Evolutionary conservation across 176 grass and related monocot species (phyloP).

Genomic region (Oryza coarctata): DNA sequence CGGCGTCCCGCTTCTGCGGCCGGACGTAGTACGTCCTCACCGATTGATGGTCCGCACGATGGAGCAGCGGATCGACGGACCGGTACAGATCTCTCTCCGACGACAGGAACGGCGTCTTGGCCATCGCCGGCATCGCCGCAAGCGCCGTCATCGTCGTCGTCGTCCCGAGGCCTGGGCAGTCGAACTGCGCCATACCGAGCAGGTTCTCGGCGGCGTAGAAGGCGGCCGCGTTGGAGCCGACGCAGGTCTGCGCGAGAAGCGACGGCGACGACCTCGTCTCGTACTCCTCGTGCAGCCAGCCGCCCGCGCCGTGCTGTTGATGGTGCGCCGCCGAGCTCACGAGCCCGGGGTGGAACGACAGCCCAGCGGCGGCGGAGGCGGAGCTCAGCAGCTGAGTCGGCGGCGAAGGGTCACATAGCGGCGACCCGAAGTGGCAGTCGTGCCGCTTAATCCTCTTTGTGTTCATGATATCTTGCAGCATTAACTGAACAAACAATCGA

Average conservation of each 20-base stretch:
- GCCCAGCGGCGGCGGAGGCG: not conserved
- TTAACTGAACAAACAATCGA: conserved; percentile 10
- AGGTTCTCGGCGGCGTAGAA: conserved; percentile 42
- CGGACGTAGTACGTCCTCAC: conserved; percentile 56
- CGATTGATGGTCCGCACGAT: conserved; percentile 12
- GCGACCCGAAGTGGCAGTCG: conserved; percentile 38
- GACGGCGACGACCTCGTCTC: not conserved
- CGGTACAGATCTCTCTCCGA: conserved; percentile 12
- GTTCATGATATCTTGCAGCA: conserved; percentile 40
- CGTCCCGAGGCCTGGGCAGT: not conserved
- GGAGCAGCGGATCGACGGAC: conserved; percentile 2
- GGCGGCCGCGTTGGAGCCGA: conserved; percentile 41
- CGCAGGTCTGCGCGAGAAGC: conserved; percentile 29
- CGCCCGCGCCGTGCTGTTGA: not conserved
- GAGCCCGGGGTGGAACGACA: conserved; percentile 24
- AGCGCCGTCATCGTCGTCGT: not conserved
- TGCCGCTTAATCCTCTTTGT: conserved; percentile 53
- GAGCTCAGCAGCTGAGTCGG: conserved; percentile 15
- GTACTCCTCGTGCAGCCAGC: conserved; percentile 20
- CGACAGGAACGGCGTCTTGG: not conserved
- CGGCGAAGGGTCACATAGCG: conserved; percentile 36
- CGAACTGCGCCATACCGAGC: conserved; percentile 28
- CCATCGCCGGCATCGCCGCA: not conserved
- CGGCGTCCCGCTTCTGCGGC: conserved; percentile 16
- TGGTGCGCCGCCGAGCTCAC: conserved; percentile 11